These are phyloP conservation scores for Exophiala calicioides DNA, from an alignment of 2,329 filamentous ascomycete species.

Conservation along the genomic window DNA sequence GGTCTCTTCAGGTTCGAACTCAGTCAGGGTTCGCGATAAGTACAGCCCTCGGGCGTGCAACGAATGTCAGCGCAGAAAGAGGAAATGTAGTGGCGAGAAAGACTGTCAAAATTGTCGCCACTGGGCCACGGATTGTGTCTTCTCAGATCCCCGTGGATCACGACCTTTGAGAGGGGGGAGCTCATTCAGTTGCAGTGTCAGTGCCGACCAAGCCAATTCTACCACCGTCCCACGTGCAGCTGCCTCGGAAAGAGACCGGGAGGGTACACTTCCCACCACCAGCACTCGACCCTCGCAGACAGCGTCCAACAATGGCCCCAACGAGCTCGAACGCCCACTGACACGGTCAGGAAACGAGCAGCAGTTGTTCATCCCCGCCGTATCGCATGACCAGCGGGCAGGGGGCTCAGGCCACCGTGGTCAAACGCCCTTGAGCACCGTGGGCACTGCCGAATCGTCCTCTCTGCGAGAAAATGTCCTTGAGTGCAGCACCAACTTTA, in stretches of 20 bases:
- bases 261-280: no score
- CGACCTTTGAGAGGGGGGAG: slow-evolving; percentile 1
- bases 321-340: no score
- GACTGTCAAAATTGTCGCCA: slow-evolving; percentile 4
- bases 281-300: no score
- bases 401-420: no score
- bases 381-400: no score
- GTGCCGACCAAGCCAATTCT: no score
- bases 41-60: slow-evolving; percentile 1
- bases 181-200: no score
- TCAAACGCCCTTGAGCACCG: background rate
- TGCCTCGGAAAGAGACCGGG: no score
- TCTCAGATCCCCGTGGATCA: slow-evolving; percentile 1
- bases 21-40: slow-evolving; percentile 4
- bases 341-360: no score
- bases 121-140: slow-evolving; percentile 3
- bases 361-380: no score
- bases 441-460: background rate
- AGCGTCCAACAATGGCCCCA: no score
- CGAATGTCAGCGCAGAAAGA: slow-evolving; percentile 4
- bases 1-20: slow-evolving; percentile 1
- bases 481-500: background rate
- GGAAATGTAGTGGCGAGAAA: slow-evolving; percentile 3
- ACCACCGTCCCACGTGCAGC: no score
- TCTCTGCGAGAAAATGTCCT: slow-evolving; percentile 1